Conservation (phyloP, 2,329 filamentous ascomycete species). For the Apiospora hydei region DNA sequence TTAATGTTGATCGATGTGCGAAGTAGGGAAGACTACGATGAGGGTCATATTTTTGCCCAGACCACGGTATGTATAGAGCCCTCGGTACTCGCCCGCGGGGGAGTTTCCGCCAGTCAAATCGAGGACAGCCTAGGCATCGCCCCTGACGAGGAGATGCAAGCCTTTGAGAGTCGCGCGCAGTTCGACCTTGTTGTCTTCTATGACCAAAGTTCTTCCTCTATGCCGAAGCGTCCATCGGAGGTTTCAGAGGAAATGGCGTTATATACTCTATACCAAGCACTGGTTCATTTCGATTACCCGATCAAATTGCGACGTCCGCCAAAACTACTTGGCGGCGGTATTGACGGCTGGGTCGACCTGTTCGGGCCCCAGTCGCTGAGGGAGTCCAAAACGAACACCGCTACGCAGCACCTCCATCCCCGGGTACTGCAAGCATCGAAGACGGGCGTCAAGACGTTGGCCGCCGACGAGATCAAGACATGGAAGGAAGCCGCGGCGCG, state of each 20-base stretch:
- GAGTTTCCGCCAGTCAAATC: constrained; percentile 67
- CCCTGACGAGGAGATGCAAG: constrained; percentile 74
- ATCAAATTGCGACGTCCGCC: constrained; percentile 77
- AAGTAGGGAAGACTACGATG: constrained; percentile 79
- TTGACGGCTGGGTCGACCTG: constrained; percentile 87
- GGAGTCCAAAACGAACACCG: constrained; percentile 43
- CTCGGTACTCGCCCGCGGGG: constrained; percentile 71
- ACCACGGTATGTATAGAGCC: constrained; percentile 92
- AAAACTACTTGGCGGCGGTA: constrained; percentile 80
- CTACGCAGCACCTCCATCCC: constrained; percentile 27
- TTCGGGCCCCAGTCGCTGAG: constrained; percentile 72
- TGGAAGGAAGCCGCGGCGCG: constrained; percentile 74
- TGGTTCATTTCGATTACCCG: constrained; percentile 84
- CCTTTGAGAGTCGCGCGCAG: constrained; percentile 75
- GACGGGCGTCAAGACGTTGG: constrained; percentile 70
- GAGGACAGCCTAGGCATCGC: constrained; percentile 74
- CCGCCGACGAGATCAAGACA: constrained; percentile 78
- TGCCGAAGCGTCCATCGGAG: constrained; percentile 49
- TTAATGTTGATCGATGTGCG: constrained; percentile 89
- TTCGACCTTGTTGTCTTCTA: constrained; percentile 93
- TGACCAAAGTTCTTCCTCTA: constrained; percentile 69
- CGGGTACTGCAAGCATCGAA: constrained; percentile 46
- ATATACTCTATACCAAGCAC: constrained; percentile 76
- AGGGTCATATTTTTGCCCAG: constrained; percentile 86
- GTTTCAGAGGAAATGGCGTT: constrained; percentile 62